Conservation (phyloP, 2,329 filamentous ascomycete genomes). For the Mycosphaerella sp. region DNA sequence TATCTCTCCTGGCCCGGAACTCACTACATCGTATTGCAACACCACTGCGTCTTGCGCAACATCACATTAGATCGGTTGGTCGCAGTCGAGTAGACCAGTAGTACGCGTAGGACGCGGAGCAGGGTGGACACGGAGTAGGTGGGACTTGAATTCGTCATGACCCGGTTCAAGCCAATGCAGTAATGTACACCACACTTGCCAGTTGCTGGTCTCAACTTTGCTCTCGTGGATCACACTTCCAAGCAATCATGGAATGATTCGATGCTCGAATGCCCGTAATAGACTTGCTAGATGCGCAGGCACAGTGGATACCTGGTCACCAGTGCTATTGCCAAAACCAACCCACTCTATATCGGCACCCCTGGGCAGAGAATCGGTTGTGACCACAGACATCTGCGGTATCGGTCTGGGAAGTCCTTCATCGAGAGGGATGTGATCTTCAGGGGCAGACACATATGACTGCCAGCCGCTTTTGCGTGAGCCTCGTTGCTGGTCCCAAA, state of each 20-base stretch:
- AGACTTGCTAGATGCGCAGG: slow-evolving; percentile 20
- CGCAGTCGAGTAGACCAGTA: background rate
- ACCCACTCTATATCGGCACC: slow-evolving; percentile 72
- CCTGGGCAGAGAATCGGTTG: slow-evolving; percentile 72
- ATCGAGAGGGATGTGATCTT: slow-evolving; percentile 7
- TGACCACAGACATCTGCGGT: slow-evolving; percentile 67
- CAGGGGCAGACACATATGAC: slow-evolving; percentile 34
- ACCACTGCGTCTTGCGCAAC: background rate
- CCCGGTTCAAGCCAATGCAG: no score
- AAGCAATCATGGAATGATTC: slow-evolving; percentile 4
- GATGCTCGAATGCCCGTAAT: slow-evolving; percentile 15
- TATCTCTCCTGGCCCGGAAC: slow-evolving; percentile 20
- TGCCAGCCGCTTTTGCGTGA: slow-evolving; percentile 17
- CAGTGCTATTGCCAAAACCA: slow-evolving; percentile 13
- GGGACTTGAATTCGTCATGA: background rate
- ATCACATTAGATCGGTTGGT: background rate
- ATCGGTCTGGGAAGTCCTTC: slow-evolving; percentile 2
- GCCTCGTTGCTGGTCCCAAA: slow-evolving; percentile 59
- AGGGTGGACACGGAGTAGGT: no score
- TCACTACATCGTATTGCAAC: background rate
- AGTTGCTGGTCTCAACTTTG: background rate
- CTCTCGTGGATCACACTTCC: background rate
- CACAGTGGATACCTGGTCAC: background rate
- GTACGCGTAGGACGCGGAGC: background rate
- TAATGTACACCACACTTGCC: background rate